Percentiles rank a stretch among this genome's conserved stretches.
These are phyloP conservation scores for Saccharomyces uvarum DNA, from an alignment of 1,139 yeast genomes.

Conservation along the genomic window DNA sequence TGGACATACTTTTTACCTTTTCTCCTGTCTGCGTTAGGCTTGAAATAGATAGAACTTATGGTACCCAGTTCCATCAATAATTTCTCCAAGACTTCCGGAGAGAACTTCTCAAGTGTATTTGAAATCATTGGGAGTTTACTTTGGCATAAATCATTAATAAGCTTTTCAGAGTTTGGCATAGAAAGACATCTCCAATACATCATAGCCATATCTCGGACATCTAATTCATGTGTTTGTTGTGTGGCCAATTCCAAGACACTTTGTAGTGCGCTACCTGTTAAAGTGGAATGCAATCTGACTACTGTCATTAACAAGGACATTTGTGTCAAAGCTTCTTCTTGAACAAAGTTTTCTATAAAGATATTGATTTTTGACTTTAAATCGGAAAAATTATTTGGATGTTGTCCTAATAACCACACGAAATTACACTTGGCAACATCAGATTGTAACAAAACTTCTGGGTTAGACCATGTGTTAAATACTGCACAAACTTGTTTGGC, in stretches of 20 bases:
- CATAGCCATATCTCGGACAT: conserved; percentile 89
- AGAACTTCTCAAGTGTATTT: conserved; percentile 63
- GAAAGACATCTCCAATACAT: conserved; percentile 91
- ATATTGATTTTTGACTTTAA: conserved; percentile 39
- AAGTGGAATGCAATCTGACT: conserved; percentile 52
- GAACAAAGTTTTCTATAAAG: conserved; percentile 57
- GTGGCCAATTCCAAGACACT: conserved; percentile 70
- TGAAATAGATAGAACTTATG: conserved; percentile 81
- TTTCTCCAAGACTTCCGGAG: conserved; percentile 59
- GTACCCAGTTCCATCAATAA: conserved; percentile 73
- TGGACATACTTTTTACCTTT: conserved; percentile 31
- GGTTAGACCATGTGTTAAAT: conserved; percentile 26
- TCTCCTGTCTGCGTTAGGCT: conserved; percentile 60
- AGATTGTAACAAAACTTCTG: conserved; percentile 22
- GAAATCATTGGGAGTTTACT: conserved; percentile 63
- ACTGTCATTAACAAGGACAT: conserved; percentile 67
- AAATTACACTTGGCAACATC: conserved; percentile 37
- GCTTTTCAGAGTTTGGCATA: conserved; percentile 35
- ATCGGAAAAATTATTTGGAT: conserved; percentile 63
- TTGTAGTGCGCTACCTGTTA: conserved; percentile 52
- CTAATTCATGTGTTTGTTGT: conserved; percentile 76
- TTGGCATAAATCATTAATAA: conserved; percentile 24
- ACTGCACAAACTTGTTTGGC: conserved; percentile 23
- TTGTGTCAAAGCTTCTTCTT: conserved; percentile 71
- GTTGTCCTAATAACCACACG: conserved; percentile 86